Evolutionary conservation across 1,284 basidiomycete genomes (phyloP), one percentile per base, ranked within the genome.

Genomic region (Naganishia cerealis): DNA sequence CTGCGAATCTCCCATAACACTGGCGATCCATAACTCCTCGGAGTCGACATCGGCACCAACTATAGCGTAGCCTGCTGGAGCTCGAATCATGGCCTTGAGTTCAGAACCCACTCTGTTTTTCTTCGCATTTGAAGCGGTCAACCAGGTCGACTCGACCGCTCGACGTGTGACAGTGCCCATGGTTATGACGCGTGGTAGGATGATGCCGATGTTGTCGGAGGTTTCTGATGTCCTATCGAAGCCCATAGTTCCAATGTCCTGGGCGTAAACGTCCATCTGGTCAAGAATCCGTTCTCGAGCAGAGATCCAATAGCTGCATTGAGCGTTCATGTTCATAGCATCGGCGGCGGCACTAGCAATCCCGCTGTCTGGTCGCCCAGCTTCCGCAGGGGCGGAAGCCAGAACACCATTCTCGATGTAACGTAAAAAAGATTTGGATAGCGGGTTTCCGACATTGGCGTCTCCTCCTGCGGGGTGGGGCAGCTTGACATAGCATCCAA

Each of bases 21-120:
- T 94, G 56, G 94, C 96, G 73, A 99, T 99, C 96, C 96, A 99
- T 29, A 99, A 84, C 80, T 99, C 96, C 81, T 99, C 94, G 39
- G 92, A 96, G 79, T 99, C 95, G 24, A 99, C 96, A 78, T 99
- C 96, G 0, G 96, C 96, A 12, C 96, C 96, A 26, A 99, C 94
- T 69, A 99, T 91, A 3, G 90, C 86, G 79, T 95, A 98, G 0
- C 95, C 95, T 0, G 88, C 86, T 0, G 96, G 95, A 0, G 95
- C 94, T 43, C 90, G 88, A 26, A 99, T 88, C 93, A 99, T 96
- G 0, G 94, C 89, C 80, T 99, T 99, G 70, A 99, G 86, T 81
- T 99, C 96, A 0, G 93, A 96, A 0, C 96, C 96, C 16, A 99
- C 91, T 24, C 95, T 90, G 75, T 96, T 96, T 82, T 89, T 89